Evolutionary conservation across 2,329 filamentous ascomycete species (phyloP).

Genomic region (Pseudogymnoascus sp.): DNA sequence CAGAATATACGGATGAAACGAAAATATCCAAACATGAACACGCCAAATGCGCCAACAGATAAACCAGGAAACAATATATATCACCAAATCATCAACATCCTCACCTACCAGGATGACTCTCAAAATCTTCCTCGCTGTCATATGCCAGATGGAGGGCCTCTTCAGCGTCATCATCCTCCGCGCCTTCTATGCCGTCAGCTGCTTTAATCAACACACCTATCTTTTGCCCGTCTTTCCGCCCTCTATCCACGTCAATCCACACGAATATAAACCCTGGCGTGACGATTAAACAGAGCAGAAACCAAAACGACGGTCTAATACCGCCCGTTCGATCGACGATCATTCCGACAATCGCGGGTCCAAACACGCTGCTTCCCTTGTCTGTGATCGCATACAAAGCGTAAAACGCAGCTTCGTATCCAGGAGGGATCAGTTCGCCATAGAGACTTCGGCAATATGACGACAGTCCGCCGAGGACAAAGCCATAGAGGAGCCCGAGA

Average conservation of each 20-base stretch:
- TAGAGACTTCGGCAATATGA: slow-evolving; percentile 90
- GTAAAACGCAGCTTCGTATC: slow-evolving; percentile 93
- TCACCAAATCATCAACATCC: neutral
- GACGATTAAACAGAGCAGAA: slow-evolving; percentile 77
- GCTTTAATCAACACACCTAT: slow-evolving; percentile 57
- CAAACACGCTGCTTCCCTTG: slow-evolving; percentile 90
- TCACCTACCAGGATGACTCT: neutral
- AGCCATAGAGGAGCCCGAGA: slow-evolving; percentile 80
- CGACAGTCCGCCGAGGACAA: slow-evolving; percentile 88
- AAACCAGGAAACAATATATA: neutral
- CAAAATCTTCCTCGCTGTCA: slow-evolving; percentile 10
- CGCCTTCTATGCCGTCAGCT: slow-evolving; percentile 32
- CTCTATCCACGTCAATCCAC: slow-evolving; percentile 76
- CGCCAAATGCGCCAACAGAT: neutral
- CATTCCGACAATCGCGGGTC: slow-evolving; percentile 84
- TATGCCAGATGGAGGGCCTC: neutral
- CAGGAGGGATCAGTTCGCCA: slow-evolving; percentile 87
- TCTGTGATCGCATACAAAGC: slow-evolving; percentile 96
- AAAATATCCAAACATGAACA: slow-evolving; percentile 1
- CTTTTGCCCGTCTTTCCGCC: slow-evolving; percentile 60
- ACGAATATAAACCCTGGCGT: slow-evolving; percentile 79
- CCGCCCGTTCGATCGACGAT: slow-evolving; percentile 82
- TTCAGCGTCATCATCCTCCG: neutral
- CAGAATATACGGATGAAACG: neutral
- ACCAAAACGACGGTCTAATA: slow-evolving; percentile 85